phyloP scores from a whole-genome alignment of 805 yeast genomes.

The Saccharomyces paradoxus region DNA sequence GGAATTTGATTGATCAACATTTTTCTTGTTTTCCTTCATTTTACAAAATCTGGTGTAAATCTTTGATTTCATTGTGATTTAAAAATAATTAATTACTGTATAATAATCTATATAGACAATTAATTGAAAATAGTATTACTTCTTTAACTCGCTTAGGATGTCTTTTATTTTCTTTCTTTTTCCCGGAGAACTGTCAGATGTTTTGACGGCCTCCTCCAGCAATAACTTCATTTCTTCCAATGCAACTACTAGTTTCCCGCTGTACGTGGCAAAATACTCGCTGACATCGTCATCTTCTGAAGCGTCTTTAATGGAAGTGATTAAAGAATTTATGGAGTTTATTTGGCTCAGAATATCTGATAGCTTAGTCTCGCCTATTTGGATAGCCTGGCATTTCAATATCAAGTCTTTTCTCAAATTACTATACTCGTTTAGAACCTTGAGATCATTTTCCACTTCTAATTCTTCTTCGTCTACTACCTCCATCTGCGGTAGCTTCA shows the following conservation, averaged over 20 bases:
- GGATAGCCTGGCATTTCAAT: conserved; percentile 15
- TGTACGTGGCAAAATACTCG: conserved; percentile 10
- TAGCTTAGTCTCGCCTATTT: conserved; percentile 7
- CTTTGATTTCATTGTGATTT: background rate
- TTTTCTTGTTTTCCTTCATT: conserved; percentile 1
- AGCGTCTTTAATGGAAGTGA: conserved; percentile 6
- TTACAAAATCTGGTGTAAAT: background rate
- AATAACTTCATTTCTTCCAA: conserved; percentile 11
- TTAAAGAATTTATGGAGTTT: conserved; percentile 4
- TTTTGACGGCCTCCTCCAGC: conserved; percentile 15
- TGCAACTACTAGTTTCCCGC: conserved; percentile 4
- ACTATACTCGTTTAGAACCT: conserved; percentile 19
- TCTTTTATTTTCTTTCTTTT: conserved; percentile 1
- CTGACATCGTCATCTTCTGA: conserved; percentile 1
- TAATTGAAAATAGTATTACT: background rate
- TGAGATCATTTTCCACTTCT: conserved; percentile 7
- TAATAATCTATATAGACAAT: conserved; percentile 5
- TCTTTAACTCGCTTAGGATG: background rate
- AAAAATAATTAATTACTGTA: conserved; percentile 1
- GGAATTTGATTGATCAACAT: conserved; percentile 30
- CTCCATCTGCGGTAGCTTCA: conserved; percentile 20
- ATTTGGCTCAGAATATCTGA: conserved; percentile 4
- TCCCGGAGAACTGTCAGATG: conserved; percentile 1
- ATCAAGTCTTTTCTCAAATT: conserved; percentile 15
- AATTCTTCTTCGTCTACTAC: conserved; percentile 2